These are phyloP conservation scores for Plenodomus biglobosus DNA, from an alignment of 2,329 filamentous ascomycete species.

Conservation along the genomic window DNA sequence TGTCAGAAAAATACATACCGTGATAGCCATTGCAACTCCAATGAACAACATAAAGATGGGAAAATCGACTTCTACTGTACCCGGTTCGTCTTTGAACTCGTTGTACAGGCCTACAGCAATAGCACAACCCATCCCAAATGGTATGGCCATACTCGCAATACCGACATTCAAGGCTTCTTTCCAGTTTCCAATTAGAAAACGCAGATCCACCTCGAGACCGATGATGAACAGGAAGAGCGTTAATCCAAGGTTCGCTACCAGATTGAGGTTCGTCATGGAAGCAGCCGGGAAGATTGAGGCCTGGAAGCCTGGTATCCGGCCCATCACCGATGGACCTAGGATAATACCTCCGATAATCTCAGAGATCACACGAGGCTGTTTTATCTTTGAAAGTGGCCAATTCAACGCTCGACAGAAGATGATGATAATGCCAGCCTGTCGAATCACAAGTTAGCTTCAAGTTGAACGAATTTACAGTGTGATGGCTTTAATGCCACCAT, in stretches of 20 bases:
- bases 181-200: constrained; percentile 79
- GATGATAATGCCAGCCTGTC: constrained; percentile 70
- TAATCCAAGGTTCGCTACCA: constrained; percentile 81
- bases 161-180: constrained; percentile 75
- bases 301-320: constrained; percentile 77
- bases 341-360: constrained; percentile 85
- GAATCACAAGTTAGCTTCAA: constrained; percentile 2
- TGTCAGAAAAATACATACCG: constrained; percentile 52
- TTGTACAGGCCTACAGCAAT: constrained; percentile 81
- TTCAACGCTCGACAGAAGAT: constrained; percentile 73
- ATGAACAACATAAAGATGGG: constrained; percentile 75
- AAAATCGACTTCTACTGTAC: constrained; percentile 61
- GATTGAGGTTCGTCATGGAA: constrained; percentile 73
- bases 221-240: constrained; percentile 86
- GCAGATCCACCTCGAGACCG: constrained; percentile 81
- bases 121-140: constrained; percentile 78
- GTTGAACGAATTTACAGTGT: neutral
- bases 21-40: constrained; percentile 91
- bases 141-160: constrained; percentile 75
- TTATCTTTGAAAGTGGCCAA: constrained; percentile 73
- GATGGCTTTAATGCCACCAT: too few species aligned
- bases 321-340: constrained; percentile 84
- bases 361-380: constrained; percentile 79
- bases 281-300: constrained; percentile 72
- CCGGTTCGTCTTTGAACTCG: constrained; percentile 63